A percentile compares a stretch with the other conserved stretches of the same genome.
phyloP scores from a whole-genome alignment of 2,329 filamentous ascomycete genomes.

The Dryadomyces quercus-mongolicae region DNA sequence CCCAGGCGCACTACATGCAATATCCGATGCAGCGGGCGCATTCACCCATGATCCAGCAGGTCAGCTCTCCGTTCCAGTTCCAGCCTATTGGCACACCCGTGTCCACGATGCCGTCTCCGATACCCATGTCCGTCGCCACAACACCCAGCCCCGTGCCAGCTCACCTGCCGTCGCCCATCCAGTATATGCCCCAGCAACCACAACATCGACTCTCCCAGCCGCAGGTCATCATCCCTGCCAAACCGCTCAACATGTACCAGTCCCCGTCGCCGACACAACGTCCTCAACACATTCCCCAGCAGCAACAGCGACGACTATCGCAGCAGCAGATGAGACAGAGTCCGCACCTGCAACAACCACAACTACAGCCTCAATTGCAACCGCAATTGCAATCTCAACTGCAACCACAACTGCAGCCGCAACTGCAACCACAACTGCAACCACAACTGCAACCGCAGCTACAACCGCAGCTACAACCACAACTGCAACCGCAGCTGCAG shows the following conservation, averaged over 20 bases:
- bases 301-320: slow-evolving; percentile 15
- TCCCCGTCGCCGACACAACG: slow-evolving; percentile 7
- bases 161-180: slow-evolving; percentile 5
- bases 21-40: slow-evolving; percentile 5
- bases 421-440: not conserved
- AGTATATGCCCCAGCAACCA: slow-evolving; percentile 6
- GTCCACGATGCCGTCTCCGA: slow-evolving; percentile 4
- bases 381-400: slow-evolving; percentile 13
- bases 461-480: slow-evolving; percentile 10
- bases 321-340: slow-evolving; percentile 15
- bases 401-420: not conserved
- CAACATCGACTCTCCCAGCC: slow-evolving; percentile 3
- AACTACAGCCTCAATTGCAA: slow-evolving; percentile 9
- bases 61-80: slow-evolving; percentile 1
- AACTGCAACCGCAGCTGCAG: slow-evolving; percentile 9
- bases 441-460: slow-evolving; percentile 2
- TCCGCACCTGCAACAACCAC: slow-evolving; percentile 12
- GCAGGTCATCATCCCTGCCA: slow-evolving; percentile 1
- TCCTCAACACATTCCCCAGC: slow-evolving; percentile 15
- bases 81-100: slow-evolving; percentile 4
- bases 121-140: slow-evolving; percentile 2
- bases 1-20: slow-evolving; percentile 6
- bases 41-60: slow-evolving; percentile 2
- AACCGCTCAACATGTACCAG: slow-evolving; percentile 6
- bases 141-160: slow-evolving; percentile 1